These are phyloP conservation scores for Blastobotrys parvus DNA, from an alignment of 805 yeast genomes.

Conservation along the genomic window DNA sequence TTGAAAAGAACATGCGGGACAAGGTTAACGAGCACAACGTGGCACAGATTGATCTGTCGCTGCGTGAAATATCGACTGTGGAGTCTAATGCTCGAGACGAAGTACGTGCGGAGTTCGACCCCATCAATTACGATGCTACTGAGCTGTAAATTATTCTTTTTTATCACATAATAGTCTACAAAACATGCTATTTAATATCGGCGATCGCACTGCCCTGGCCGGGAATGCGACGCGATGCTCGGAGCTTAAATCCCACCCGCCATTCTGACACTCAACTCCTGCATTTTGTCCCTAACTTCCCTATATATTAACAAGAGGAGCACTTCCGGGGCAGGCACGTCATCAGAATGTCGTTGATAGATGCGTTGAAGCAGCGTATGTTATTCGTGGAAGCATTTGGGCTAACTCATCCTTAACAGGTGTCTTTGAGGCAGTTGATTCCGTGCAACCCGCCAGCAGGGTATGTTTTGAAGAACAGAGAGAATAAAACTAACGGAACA, in stretches of 20 bases:
- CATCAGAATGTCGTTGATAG: not conserved
- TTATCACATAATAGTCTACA: no score
- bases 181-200: no score
- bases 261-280: no score
- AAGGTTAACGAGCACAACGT: constrained; percentile 48
- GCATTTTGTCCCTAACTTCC: no score
- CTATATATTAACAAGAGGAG: no score
- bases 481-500: constrained; percentile 22
- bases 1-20: constrained; percentile 43
- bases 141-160: no score
- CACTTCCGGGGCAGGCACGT: no score
- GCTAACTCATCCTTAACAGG: constrained; percentile 1
- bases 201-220: no score
- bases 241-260: no score
- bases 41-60: constrained; percentile 51
- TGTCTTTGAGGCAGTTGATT: constrained; percentile 31
- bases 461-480: constrained; percentile 8
- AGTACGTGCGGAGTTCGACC: constrained; percentile 62
- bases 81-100: constrained; percentile 64
- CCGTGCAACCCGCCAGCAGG: constrained; percentile 32
- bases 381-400: not conserved
- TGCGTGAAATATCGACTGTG: constrained; percentile 65
- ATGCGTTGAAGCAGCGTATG: constrained; percentile 1
- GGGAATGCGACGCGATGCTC: no score
- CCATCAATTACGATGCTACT: constrained; percentile 67